phyloP scores from a whole-genome alignment of 257 asterid genomes.

The Parsonsia alboflavescens region DNA sequence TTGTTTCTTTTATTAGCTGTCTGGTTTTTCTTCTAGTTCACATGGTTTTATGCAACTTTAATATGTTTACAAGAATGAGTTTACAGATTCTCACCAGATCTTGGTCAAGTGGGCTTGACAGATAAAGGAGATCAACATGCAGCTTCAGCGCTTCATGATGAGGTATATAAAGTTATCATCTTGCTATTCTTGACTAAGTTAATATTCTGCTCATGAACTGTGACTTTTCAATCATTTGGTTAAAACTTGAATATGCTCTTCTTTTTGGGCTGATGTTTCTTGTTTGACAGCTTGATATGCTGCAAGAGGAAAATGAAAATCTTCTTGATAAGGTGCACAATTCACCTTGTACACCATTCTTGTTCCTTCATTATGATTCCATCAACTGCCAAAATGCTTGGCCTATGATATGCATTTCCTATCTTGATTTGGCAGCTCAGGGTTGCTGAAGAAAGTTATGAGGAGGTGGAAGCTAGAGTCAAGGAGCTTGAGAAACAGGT shows the following conservation, averaged over 20 bases:
- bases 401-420: constrained; percentile 13
- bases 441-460: constrained; percentile 62
- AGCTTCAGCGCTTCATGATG: constrained; percentile 80
- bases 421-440: constrained; percentile 55
- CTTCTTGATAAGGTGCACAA: constrained; percentile 60
- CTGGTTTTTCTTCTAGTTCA: not conserved
- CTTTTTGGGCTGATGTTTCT: constrained; percentile 34
- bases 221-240: not conserved
- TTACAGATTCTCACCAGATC: constrained; percentile 79
- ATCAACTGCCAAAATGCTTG: not conserved
- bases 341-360: constrained; percentile 2
- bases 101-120: constrained; percentile 48
- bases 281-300: constrained; percentile 73
- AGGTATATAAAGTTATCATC: constrained; percentile 39
- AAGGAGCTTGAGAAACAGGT: constrained; percentile 98
- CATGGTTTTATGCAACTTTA: not conserved
- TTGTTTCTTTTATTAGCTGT: not conserved
- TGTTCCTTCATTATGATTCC: constrained; percentile 8
- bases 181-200: constrained; percentile 17
- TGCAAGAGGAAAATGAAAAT: constrained; percentile 93
- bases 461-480: constrained; percentile 87
- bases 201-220: constrained; percentile 5
- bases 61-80: not conserved
- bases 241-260: constrained; percentile 8
- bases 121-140: constrained; percentile 62